Evolutionary conservation across 352 stramenopile species (phyloP).

Genomic region (Phytophthora syringae): DNA sequence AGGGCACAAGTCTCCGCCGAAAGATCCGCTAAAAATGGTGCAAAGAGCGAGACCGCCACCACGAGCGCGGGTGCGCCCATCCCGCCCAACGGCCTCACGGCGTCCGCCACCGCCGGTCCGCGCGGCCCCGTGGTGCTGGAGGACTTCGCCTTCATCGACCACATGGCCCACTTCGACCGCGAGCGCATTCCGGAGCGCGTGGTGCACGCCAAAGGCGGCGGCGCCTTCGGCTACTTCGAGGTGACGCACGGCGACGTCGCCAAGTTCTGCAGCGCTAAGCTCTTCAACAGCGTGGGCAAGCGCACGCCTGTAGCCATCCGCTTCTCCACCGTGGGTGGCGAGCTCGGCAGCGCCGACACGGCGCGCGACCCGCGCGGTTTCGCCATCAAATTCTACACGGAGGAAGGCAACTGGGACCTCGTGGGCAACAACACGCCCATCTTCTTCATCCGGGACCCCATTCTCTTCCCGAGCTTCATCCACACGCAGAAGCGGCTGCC

Average conservation of each 20-base stretch:
- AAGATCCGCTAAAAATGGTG: too few relatives aligned
- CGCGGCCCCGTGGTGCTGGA: constrained; percentile 72
- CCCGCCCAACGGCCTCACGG: constrained; percentile 67
- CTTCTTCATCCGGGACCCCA: constrained; percentile 95
- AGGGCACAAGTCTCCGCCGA: constrained; percentile 5
- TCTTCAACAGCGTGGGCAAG: constrained; percentile 83
- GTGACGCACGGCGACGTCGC: constrained; percentile 68
- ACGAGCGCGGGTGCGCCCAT: constrained; percentile 71
- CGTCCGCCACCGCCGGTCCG: constrained; percentile 69
- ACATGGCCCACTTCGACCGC: constrained; percentile 92
- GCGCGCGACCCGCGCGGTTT: constrained; percentile 91
- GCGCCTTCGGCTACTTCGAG: constrained; percentile 93
- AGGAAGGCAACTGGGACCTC: constrained; percentile 94
- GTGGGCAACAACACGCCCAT: constrained; percentile 95
- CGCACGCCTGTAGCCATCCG: constrained; percentile 85
- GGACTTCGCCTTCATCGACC: constrained; percentile 91
- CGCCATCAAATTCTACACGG: constrained; percentile 94
- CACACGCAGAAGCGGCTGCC: constrained; percentile 94
- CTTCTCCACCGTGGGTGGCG: constrained; percentile 88
- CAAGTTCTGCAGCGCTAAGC: constrained; percentile 75
- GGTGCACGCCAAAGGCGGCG: constrained; percentile 91
- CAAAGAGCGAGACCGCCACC: constrained; percentile 44
- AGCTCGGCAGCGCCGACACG: constrained; percentile 84
- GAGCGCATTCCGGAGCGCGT: constrained; percentile 93
- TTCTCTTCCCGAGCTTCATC: constrained; percentile 94